A percentile compares a stretch with the other conserved stretches of the same genome.
Evolutionary conservation across 2,329 filamentous ascomycete species (phyloP).

Genomic region (Fusarium praegraminearum): DNA sequence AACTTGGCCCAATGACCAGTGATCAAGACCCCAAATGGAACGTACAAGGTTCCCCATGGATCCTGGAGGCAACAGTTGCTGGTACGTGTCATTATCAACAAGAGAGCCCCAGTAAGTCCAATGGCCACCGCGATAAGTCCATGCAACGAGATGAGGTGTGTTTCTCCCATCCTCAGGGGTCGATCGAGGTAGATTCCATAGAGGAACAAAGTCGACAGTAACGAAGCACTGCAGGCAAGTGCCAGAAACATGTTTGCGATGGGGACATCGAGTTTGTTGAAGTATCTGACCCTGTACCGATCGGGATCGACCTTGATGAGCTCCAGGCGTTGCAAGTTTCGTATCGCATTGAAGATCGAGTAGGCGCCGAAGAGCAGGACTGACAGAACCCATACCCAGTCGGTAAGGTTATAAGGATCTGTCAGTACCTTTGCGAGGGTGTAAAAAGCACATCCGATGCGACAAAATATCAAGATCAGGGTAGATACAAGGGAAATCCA

Average conservation of each 20-base stretch:
- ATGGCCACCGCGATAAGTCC: slow-evolving; percentile 29
- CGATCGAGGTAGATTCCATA: slow-evolving; percentile 39
- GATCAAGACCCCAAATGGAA: slow-evolving; percentile 26
- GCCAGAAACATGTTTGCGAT: slow-evolving; percentile 38
- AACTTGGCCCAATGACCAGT: slow-evolving; percentile 2
- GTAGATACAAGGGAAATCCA: slow-evolving; percentile 29
- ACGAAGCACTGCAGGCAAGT: slow-evolving; percentile 19
- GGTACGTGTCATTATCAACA: slow-evolving; percentile 10
- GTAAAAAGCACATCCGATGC: slow-evolving; percentile 35
- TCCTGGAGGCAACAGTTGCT: slow-evolving; percentile 15
- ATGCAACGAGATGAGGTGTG: slow-evolving; percentile 16
- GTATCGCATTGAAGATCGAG: slow-evolving; percentile 22
- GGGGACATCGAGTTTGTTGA: slow-evolving; percentile 19
- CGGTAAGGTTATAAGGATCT: slow-evolving; percentile 34
- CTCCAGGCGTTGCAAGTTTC: slow-evolving; percentile 37
- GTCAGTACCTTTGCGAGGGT: slow-evolving; percentile 35
- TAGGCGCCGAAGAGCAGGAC: slow-evolving; percentile 44
- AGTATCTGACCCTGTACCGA: slow-evolving; percentile 20
- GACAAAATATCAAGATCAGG: slow-evolving; percentile 21
- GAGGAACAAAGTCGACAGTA: slow-evolving; percentile 34
- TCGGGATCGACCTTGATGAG: slow-evolving; percentile 27
- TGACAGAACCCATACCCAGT: slow-evolving; percentile 42
- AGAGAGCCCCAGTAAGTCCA: slow-evolving; percentile 32
- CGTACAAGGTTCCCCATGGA: slow-evolving; percentile 39
- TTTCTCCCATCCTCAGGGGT: slow-evolving; percentile 11